Conservation (phyloP, 2,329 filamentous ascomycete genomes). For the Xylariaceae sp. region DNA sequence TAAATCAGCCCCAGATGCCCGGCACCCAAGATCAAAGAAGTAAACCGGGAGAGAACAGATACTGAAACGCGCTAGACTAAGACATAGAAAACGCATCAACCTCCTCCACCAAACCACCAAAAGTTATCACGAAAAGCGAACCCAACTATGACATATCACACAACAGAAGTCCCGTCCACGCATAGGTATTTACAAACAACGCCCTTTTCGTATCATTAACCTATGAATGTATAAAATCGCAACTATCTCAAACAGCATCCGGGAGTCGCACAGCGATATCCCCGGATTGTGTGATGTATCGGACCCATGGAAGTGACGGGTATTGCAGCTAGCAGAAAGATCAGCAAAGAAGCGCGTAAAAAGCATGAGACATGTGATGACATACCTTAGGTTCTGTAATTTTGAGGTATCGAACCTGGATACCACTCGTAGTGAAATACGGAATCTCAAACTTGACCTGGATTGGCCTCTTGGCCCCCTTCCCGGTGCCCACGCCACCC, state of each 20-base stretch:
- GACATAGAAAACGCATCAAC: neutral
- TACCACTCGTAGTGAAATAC: slow-evolving; percentile 99
- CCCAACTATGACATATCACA: slow-evolving; percentile 23
- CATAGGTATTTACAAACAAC: neutral
- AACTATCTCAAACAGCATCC: slow-evolving; percentile 64
- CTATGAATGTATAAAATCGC: slow-evolving; percentile 20
- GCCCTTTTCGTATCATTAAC: slow-evolving; percentile 20
- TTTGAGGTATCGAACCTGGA: slow-evolving; percentile 97
- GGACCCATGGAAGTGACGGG: slow-evolving; percentile 92
- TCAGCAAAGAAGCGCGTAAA: slow-evolving; percentile 11
- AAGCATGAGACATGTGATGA: slow-evolving; percentile 12
- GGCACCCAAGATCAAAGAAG: neutral
- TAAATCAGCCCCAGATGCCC: neutral
- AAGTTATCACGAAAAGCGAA: neutral
- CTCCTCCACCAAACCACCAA: neutral
- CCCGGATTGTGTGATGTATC: slow-evolving; percentile 97
- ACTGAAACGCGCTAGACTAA: neutral
- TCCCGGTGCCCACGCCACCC: slow-evolving; percentile 80
- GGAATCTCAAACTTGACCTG: slow-evolving; percentile 99
- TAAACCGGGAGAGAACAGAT: neutral
- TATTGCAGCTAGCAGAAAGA: slow-evolving; percentile 74
- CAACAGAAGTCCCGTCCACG: slow-evolving; percentile 7
- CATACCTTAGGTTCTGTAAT: slow-evolving; percentile 98
- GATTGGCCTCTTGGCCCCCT: slow-evolving; percentile 89
- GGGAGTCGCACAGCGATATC: slow-evolving; percentile 93